Percentiles rank a stretch among this genome's conserved stretches.
Evolutionary conservation across 139 green algal species (phyloP).

Genomic region (Chlamydomonas incerta): DNA sequence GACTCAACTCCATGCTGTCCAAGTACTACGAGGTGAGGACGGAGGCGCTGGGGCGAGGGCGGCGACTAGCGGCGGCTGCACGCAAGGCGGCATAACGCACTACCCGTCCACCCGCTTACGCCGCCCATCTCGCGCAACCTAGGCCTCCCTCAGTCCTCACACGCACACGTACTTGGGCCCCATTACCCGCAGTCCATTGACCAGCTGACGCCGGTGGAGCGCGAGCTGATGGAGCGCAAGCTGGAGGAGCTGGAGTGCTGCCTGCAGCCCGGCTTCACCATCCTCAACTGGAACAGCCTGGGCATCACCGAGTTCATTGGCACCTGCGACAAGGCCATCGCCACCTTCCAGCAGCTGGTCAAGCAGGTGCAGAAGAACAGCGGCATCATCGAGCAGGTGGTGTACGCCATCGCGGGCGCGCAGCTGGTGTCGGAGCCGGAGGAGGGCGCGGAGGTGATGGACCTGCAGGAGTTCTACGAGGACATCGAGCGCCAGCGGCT

Average conservation of each 20-base stretch:
- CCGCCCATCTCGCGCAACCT: too few relatives aligned
- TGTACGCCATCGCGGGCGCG: slow-evolving; percentile 72
- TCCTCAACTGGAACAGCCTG: slow-evolving; percentile 94
- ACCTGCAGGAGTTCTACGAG: slow-evolving; percentile 88
- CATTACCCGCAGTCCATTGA: slow-evolving; percentile 58
- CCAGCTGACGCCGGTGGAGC: slow-evolving; percentile 72
- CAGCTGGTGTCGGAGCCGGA: slow-evolving; percentile 53
- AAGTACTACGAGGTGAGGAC: slow-evolving; percentile 75
- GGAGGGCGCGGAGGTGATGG: slow-evolving; percentile 58
- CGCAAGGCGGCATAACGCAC: too few relatives aligned
- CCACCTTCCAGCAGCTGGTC: slow-evolving; percentile 79
- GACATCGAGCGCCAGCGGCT: slow-evolving; percentile 76
- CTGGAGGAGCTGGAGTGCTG: slow-evolving; percentile 74
- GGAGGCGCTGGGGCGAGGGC: too few relatives aligned
- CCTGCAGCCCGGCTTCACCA: slow-evolving; percentile 83
- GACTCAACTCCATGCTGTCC: slow-evolving; percentile 83
- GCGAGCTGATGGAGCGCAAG: slow-evolving; percentile 72
- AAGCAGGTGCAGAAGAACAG: slow-evolving; percentile 89
- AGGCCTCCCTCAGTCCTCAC: too few relatives aligned
- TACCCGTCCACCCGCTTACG: too few relatives aligned
- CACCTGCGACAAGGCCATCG: slow-evolving; percentile 79
- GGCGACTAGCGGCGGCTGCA: too few relatives aligned
- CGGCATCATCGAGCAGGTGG: slow-evolving; percentile 82
- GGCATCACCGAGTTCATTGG: slow-evolving; percentile 89
- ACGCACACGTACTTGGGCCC: too few relatives aligned